A percentile compares a stretch with the other conserved stretches of the same genome.
phyloP scores from a whole-genome alignment of 805 yeast genomes.

The Sungouiella thailandica region DNA sequence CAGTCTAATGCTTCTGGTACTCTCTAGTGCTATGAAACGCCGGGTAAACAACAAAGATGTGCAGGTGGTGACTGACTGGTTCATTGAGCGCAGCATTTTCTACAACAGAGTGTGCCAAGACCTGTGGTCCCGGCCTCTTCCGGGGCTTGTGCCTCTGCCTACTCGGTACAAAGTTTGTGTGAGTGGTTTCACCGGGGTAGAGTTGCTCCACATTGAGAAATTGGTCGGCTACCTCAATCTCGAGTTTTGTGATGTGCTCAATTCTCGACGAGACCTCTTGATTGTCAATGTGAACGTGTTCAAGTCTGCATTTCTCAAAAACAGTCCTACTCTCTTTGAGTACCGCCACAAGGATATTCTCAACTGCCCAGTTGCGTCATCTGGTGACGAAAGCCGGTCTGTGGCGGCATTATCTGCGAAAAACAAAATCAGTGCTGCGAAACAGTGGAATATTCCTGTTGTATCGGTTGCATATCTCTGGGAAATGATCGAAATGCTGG shows the following conservation, averaged over 20 bases:
- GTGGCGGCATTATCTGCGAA: constrained; percentile 41
- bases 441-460: constrained; percentile 54
- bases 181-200: constrained; percentile 77
- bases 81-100: constrained; percentile 67
- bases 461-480: constrained; percentile 51
- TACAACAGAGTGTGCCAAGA: constrained; percentile 48
- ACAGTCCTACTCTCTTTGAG: constrained; percentile 39
- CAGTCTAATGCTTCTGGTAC: constrained; percentile 19
- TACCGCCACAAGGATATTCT: constrained; percentile 29
- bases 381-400: constrained; percentile 16
- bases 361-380: constrained; percentile 30
- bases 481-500: constrained; percentile 37
- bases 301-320: constrained; percentile 30
- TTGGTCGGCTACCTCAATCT: constrained; percentile 54
- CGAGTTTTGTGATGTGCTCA: constrained; percentile 44
- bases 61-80: constrained; percentile 68
- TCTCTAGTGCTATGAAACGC: constrained; percentile 20
- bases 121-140: constrained; percentile 59
- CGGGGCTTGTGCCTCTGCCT: constrained; percentile 23
- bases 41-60: constrained; percentile 16
- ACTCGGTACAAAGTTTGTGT: constrained; percentile 41
- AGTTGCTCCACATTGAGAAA: constrained; percentile 63
- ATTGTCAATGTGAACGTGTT: constrained; percentile 48
- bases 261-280: constrained; percentile 49
- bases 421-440: constrained; percentile 55